Evolutionary conservation across 345 rosid genomes (phyloP), one percentile per base, ranked within the genome.

Genomic region (Ceriops tagal): DNA sequence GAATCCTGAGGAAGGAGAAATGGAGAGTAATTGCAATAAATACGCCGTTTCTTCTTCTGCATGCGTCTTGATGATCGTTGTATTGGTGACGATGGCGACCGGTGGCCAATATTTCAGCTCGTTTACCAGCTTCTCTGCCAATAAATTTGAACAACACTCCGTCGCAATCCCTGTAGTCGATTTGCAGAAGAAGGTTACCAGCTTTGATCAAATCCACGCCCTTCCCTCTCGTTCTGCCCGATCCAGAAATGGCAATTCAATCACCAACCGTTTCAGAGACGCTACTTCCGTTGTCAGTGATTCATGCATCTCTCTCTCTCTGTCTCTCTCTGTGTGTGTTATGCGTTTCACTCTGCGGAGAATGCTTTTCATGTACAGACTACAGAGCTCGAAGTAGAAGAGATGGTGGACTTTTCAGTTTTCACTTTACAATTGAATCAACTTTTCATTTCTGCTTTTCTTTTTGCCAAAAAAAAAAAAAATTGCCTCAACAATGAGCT

Each of bases 171-270:
- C 85, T 1, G 72, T 71, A 11, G 62, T 11, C 15, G 72, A 83
- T 66, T 69, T 83, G 21, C 86, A 67, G 9, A 73, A 82, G 52
- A 65, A 64, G 39, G 65, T 69, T 24, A 61, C 73, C 70, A 3
- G 53, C 61, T 28, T 71, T 1, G 83, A 67, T 67, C 80, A 75
- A 53, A 63, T 73, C 80, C 80, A n/a, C 18, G 80, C 60, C 8
- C 72, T 79, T 39, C 64, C 49, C 71, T 67, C 77, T 39, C 16
- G 10, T 10, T 11, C 47, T 10, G 59, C 76, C 0, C 57, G 60
- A 24, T 71, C 78, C 2, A 31, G 43, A 55, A 58, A 39, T 27
- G 66, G 26, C 18, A 43, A 43, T 6, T 49, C 30, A 22, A 58
- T 13, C 67, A 18, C 35, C 70, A 71, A 61, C 57, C 30, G 64